Percentiles rank a stretch among this genome's conserved stretches.
Conservation (phyloP, 331 rosid genomes). For the Pyrus hybrid region DNA sequence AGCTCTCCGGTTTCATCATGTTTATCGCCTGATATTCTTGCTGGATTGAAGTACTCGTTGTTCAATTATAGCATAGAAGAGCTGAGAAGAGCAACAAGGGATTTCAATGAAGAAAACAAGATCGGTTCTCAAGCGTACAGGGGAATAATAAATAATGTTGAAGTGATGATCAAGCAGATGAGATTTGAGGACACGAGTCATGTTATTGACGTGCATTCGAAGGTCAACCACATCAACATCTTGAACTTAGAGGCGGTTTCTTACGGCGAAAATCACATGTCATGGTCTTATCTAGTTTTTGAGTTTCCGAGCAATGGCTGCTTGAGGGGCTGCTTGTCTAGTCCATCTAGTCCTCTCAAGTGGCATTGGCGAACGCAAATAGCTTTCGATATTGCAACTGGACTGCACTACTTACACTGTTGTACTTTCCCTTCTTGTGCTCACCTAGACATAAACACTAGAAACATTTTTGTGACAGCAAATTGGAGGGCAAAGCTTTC, state of each 20-base stretch:
- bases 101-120: constrained; percentile 48
- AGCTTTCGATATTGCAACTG: constrained; percentile 63
- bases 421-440: constrained; percentile 60
- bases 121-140: constrained; percentile 28
- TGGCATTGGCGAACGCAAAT: constrained; percentile 51
- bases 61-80: constrained; percentile 44
- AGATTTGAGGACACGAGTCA: constrained; percentile 37
- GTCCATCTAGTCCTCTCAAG: constrained; percentile 17
- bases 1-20: constrained; percentile 37
- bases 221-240: constrained; percentile 59
- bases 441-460: constrained; percentile 36
- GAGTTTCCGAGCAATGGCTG: constrained; percentile 59
- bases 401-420: constrained; percentile 58
- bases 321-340: constrained; percentile 45
- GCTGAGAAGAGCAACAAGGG: constrained; percentile 35
- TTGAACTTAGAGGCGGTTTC: constrained; percentile 58
- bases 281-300: constrained; percentile 52
- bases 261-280: constrained; percentile 32
- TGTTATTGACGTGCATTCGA: constrained; percentile 59
- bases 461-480: constrained; percentile 44
- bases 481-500: constrained; percentile 55
- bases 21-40: constrained; percentile 59
- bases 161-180: constrained; percentile 59
- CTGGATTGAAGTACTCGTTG: constrained; percentile 48
- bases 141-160: constrained; percentile 32